A percentile compares a stretch with the other conserved stretches of the same genome.
These are phyloP conservation scores for Pseudocercospora macadamiae DNA, from an alignment of 2,329 filamentous ascomycete species.

Conservation along the genomic window DNA sequence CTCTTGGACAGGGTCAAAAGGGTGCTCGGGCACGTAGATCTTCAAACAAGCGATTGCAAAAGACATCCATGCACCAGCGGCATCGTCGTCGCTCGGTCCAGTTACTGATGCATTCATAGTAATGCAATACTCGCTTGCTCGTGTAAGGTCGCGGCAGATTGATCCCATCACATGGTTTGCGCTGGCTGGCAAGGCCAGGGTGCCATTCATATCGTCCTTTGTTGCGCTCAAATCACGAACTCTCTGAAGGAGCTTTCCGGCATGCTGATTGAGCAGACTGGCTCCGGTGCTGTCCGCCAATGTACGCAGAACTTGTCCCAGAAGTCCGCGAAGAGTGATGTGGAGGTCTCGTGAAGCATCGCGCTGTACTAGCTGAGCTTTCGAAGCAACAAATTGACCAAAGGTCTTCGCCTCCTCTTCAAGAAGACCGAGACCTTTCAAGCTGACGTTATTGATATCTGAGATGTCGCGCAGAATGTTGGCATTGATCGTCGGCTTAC, in stretches of 20 bases:
- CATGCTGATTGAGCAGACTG: background rate
- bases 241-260: background rate
- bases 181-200: too few species aligned
- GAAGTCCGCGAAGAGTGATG: slow-evolving; percentile 31
- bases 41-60: slow-evolving; percentile 74
- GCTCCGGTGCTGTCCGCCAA: slow-evolving; percentile 7
- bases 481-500: background rate
- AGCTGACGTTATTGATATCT: slow-evolving; percentile 40
- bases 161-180: background rate
- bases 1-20: slow-evolving; percentile 76
- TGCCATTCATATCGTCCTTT: too few species aligned
- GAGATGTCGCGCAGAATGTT: slow-evolving; percentile 10
- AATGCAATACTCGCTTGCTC: background rate
- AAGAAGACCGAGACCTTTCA: slow-evolving; percentile 46
- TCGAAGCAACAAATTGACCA: slow-evolving; percentile 40
- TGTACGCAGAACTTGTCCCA: slow-evolving; percentile 40
- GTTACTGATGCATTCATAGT: background rate
- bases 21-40: slow-evolving; percentile 82
- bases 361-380: slow-evolving; percentile 39
- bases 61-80: slow-evolving; percentile 68
- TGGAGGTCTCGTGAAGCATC: slow-evolving; percentile 38
- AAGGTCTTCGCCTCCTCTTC: slow-evolving; percentile 44
- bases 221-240: background rate
- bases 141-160: slow-evolving; percentile 8
- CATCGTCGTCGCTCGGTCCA: background rate